Evolutionary conservation across 345 rosid genomes (phyloP), one percentile per base, ranked within the genome.

Genomic region (Rhizophora mangle): DNA sequence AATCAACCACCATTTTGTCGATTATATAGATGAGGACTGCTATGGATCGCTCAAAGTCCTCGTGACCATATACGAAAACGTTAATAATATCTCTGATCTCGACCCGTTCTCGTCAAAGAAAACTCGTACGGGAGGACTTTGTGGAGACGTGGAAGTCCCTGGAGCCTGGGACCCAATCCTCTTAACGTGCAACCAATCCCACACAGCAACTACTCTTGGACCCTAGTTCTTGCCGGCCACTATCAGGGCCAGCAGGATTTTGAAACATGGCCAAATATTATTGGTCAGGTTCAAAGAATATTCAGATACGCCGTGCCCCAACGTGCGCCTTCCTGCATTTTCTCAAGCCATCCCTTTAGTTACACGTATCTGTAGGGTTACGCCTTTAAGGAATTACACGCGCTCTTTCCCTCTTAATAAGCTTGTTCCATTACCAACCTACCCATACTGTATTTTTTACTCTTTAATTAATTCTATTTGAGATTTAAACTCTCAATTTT

Each of bases 111-210:
- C 26, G 74, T 69, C 61, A 55, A 30, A 3, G 74, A 71, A 60
- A 60, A 26, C 13, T 24, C 54, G 60, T 58, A 27, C 62, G 76
- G 60, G 52, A 29, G 29, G 10, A 24, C 10, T 4, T 21, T n/a
- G 2, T 3, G 78, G 70, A 49, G 9, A 78, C 78, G 79, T 75
- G 84, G 82, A 78, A 53, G 30, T 67, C 66, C 67, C 61, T 29
- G 15, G 67, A 68, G 30, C 47, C 19, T 62, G 62, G 81, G 64
- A 24, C 78, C 69, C 27, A 37, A 1, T 18, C 18, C 29, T 22
- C 5, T 51, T 43, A 19, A 5, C 36, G 68, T 53, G 67, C 65
- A 43, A 68, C 64, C 27, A 22, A 39, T 65, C 52, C 0, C 64
- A 19, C 6, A 29, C 24, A 6, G 46, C 27, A 53, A 24, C 9